Conservation (phyloP, 2,329 filamentous ascomycete species). For the Aspergillus tamarii region DNA sequence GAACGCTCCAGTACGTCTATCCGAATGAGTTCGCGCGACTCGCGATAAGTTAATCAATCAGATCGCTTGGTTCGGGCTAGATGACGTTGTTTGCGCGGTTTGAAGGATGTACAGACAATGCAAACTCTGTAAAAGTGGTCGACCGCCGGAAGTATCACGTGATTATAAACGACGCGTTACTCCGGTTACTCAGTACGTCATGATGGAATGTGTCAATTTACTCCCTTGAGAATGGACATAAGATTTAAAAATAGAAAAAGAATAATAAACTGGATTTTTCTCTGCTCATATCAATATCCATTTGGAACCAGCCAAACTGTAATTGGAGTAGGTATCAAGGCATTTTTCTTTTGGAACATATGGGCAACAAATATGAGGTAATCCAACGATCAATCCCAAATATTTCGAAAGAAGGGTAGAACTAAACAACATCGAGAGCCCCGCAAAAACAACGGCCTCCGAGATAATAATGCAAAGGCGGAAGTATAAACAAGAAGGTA, state of each 20-base stretch:
- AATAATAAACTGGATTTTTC: not conserved
- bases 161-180: not conserved
- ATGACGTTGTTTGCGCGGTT: constrained; percentile 43
- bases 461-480: not conserved
- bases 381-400: not conserved
- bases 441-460: not conserved
- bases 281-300: constrained; percentile 1
- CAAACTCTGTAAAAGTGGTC: constrained; percentile 36
- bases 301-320: constrained; percentile 22
- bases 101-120: constrained; percentile 45
- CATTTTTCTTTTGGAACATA: constrained; percentile 2
- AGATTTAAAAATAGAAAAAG: not conserved
- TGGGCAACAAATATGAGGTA: not conserved
- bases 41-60: constrained; percentile 27
- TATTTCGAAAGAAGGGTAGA: not conserved
- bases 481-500: constrained; percentile 14
- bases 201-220: not conserved
- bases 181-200: not conserved
- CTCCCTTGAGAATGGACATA: not conserved
- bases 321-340: constrained; percentile 2
- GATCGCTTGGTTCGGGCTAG: constrained; percentile 29
- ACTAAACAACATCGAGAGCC: not conserved
- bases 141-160: not conserved
- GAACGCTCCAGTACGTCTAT: constrained; percentile 13
- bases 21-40: constrained; percentile 14